Percentiles rank a stretch among this genome's conserved stretches.
Evolutionary conservation across 2,329 filamentous ascomycete species (phyloP).

Genomic region (Colletotrichum destructivum): DNA sequence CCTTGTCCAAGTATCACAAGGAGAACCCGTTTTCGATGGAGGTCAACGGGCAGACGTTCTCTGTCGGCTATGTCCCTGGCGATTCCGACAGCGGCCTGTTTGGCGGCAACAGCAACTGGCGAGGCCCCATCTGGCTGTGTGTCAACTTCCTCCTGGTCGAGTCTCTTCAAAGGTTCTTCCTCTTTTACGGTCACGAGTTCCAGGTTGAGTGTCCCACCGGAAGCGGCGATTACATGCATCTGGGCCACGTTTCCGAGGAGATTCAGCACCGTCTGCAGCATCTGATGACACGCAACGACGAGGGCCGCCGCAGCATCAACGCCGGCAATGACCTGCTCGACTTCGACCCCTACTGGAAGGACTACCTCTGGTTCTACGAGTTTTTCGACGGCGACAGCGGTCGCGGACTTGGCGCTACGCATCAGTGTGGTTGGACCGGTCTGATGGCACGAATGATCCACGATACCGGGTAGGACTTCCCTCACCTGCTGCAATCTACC

Average conservation of each 20-base stretch:
- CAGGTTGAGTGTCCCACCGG: slow-evolving; percentile 95
- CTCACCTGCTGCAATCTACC: background rate
- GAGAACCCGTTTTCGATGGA: slow-evolving; percentile 95
- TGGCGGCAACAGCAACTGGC: slow-evolving; percentile 98
- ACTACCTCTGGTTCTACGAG: slow-evolving; percentile 95
- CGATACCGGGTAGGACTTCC: slow-evolving; percentile 85
- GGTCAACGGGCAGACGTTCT: slow-evolving; percentile 91
- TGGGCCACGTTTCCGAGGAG: slow-evolving; percentile 94
- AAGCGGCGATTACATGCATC: slow-evolving; percentile 94
- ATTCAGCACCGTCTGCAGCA: slow-evolving; percentile 95
- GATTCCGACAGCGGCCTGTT: slow-evolving; percentile 97
- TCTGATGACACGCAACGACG: slow-evolving; percentile 86
- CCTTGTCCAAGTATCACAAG: slow-evolving; percentile 91
- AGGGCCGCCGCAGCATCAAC: slow-evolving; percentile 91
- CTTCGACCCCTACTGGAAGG: slow-evolving; percentile 94
- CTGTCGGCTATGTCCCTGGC: slow-evolving; percentile 91
- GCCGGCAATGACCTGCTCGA: slow-evolving; percentile 87
- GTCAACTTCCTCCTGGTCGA: slow-evolving; percentile 97
- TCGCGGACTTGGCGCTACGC: slow-evolving; percentile 89
- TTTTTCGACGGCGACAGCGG: slow-evolving; percentile 96
- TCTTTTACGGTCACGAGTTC: slow-evolving; percentile 92
- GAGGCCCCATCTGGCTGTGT: slow-evolving; percentile 94
- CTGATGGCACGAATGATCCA: slow-evolving; percentile 97
- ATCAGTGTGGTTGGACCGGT: slow-evolving; percentile 98
- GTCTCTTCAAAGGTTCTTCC: slow-evolving; percentile 93